These are phyloP conservation scores for Chlamydomonas sp. DNA, from an alignment of 139 green algal species.

Conservation along the genomic window DNA sequence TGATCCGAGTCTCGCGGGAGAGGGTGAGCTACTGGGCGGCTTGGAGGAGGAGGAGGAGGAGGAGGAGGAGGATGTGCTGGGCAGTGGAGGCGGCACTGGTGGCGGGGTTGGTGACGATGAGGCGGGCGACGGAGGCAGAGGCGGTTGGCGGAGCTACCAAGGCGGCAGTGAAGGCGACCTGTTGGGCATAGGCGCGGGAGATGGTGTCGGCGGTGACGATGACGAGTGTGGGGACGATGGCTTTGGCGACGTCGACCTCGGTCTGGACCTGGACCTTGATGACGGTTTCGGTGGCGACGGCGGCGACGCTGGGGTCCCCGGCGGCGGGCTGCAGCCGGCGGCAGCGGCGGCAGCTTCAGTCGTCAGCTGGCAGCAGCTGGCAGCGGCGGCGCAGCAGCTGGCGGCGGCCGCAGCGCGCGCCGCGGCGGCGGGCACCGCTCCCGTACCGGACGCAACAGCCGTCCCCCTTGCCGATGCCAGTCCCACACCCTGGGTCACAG, in stretches of 20 bases:
- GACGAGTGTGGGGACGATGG: neutral
- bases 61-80: neutral
- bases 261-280: conserved; percentile 33
- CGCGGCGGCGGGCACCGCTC: neutral
- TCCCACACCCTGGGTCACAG: neutral
- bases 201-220: neutral
- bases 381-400: neutral
- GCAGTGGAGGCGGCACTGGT: too few relatives aligned
- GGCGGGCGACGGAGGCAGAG: neutral
- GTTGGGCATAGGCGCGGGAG: neutral
- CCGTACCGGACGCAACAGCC: neutral
- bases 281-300: conserved; percentile 12
- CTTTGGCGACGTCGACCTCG: conserved; percentile 17
- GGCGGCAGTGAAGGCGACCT: neutral
- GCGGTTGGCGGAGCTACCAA: neutral
- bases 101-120: neutral
- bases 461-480: neutral
- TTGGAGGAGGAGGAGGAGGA: conserved; percentile 1
- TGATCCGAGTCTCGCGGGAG: conserved; percentile 16
- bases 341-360: neutral
- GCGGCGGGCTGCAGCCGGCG: neutral
- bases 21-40: conserved; percentile 35
- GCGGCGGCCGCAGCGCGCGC: conserved; percentile 17
- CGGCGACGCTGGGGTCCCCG: neutral
- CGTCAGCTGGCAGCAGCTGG: neutral